phyloP scores from a whole-genome alignment of 2,329 filamentous ascomycete genomes.

The Zymoseptoria ardabiliae region DNA sequence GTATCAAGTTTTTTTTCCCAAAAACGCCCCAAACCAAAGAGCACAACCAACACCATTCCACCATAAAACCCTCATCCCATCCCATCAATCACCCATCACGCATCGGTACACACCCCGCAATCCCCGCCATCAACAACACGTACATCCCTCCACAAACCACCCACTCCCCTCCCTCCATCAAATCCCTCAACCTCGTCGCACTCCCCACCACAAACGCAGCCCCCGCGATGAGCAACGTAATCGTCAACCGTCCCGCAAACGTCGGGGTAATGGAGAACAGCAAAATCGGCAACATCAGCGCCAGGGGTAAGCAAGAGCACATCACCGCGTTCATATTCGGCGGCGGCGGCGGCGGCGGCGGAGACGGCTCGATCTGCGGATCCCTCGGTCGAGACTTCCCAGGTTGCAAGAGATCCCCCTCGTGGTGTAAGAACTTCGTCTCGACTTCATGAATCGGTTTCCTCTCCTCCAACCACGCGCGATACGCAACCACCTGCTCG shows the following conservation, averaged over 20 bases:
- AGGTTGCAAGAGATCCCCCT: slow-evolving; percentile 47
- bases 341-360: too few species aligned
- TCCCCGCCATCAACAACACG: slow-evolving; percentile 34
- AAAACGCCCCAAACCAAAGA: too few species aligned
- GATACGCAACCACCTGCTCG: slow-evolving; percentile 49
- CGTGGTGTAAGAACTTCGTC: slow-evolving; percentile 50
- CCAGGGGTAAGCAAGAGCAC: slow-evolving; percentile 30
- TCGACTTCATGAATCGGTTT: slow-evolving; percentile 53
- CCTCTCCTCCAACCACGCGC: slow-evolving; percentile 48
- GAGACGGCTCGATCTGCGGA: background rate
- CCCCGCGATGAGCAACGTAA: slow-evolving; percentile 33
- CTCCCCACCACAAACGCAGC: slow-evolving; percentile 29
- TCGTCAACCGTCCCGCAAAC: slow-evolving; percentile 34
- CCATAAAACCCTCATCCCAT: too few species aligned
- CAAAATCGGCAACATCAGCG: slow-evolving; percentile 35
- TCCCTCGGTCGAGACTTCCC: background rate
- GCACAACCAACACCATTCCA: too few species aligned
- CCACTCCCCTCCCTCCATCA: slow-evolving; percentile 36
- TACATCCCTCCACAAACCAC: slow-evolving; percentile 32
- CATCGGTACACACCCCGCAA: slow-evolving; percentile 21
- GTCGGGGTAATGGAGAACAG: slow-evolving; percentile 38
- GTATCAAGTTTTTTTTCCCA: too few species aligned
- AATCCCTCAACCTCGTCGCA: slow-evolving; percentile 28
- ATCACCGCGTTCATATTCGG: slow-evolving; percentile 4
- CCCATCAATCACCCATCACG: slow-evolving; percentile 3